Base-by-base conservation (phyloP, 1,284 basidiomycete species). In the Rhodofomes roseus region DNA sequence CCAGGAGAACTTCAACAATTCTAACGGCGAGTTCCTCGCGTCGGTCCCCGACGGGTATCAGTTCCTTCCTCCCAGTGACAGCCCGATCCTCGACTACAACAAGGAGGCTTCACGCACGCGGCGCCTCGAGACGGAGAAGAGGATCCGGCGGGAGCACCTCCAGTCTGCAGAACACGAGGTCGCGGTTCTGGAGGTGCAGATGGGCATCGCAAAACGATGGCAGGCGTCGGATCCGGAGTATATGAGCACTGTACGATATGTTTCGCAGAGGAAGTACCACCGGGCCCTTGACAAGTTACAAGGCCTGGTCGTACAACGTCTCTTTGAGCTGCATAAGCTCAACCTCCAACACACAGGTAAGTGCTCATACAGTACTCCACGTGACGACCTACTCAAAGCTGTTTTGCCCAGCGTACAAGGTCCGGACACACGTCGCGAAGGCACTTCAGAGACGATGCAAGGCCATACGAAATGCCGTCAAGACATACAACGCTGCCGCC, bases 251-350 rank as follows among this genome's bases (percentile, higher is more conserved):
- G 23, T 55, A 16, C 37, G 60, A 23, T 66, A 68, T 36, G 59
- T 71, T 1, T 23, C 54, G 5, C 31, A 58, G 11, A 63, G 67
- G 1, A 51, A 59, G 20, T 74, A 67, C 52, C 64, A 66, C 2
- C 41, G 37, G 2, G 67, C 72, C 4, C 60, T 73, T 11, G 65
- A 70, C 20, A 54, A 65, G 18, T 60, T 73, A 1, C 70, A 74
- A 39, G 58, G 61, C 2, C 68, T 74, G 7, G 68, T 75, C n/a
- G 61, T 72, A 0, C 65, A 69, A 56, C 61, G 69, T 5, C 62
- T 75, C 1, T 73, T 75, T 44, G 71, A 75, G 60, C 60, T 75
- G 2, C 57, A 69, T n/a, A 73, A 71, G 55, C 59, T 70, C 31
- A 73, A 74, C 59, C 22, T 70, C 8, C 56, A 64, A 1, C 66